Percentiles rank a stretch among this genome's conserved stretches.
These are phyloP conservation scores for Saccharomycopsis sp. DNA, from an alignment of 805 yeast genomes.

Conservation along the genomic window DNA sequence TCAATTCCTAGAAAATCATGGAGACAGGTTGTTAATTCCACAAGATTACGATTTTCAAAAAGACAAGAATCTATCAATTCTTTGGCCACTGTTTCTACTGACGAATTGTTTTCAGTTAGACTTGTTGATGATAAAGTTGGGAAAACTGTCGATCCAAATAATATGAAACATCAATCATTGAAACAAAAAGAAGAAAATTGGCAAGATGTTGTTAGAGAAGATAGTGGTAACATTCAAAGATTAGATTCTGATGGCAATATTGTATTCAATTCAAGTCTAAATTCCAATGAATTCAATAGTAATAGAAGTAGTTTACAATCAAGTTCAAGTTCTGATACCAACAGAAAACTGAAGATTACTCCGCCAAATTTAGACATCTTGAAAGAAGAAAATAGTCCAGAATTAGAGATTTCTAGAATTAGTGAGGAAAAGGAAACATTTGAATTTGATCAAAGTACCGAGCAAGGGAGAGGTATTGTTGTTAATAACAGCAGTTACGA, in stretches of 20 bases:
- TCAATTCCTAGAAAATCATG: slow-evolving; percentile 46
- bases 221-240: slow-evolving; percentile 19
- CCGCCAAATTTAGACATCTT: slow-evolving; percentile 13
- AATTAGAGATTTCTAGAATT: not conserved
- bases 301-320: slow-evolving; percentile 11
- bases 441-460: slow-evolving; percentile 9
- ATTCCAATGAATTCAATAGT: not conserved
- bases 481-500: not conserved
- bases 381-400: slow-evolving; percentile 11
- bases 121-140: slow-evolving; percentile 54
- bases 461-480: slow-evolving; percentile 9
- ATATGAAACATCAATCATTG: not conserved
- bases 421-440: slow-evolving; percentile 3
- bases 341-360: slow-evolving; percentile 8
- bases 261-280: not conserved
- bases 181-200: not conserved
- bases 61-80: slow-evolving; percentile 63
- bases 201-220: slow-evolving; percentile 9
- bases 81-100: slow-evolving; percentile 78
- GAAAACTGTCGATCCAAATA: slow-evolving; percentile 23
- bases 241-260: slow-evolving; percentile 19
- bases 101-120: slow-evolving; percentile 72
- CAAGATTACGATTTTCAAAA: slow-evolving; percentile 23
- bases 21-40: slow-evolving; percentile 38
- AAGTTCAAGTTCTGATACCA: slow-evolving; percentile 2